These are phyloP conservation scores for Paraglomus brasilianum DNA, from an alignment of 192 early-diverging fungal genomes.

Conservation along the genomic window DNA sequence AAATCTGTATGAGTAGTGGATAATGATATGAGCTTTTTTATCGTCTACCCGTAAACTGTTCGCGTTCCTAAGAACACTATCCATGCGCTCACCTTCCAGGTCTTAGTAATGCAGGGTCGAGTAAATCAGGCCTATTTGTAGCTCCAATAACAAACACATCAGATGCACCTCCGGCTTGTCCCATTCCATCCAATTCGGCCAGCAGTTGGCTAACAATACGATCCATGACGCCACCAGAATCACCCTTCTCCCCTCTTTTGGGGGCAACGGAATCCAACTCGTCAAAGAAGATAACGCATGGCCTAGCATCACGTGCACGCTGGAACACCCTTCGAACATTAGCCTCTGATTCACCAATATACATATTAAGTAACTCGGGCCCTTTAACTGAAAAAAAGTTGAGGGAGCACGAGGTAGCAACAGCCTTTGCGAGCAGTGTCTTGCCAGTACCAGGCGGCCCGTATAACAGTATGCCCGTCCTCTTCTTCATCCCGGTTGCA, in stretches of 20 bases:
- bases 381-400: conserved; percentile 99
- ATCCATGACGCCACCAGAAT: conserved; percentile 99
- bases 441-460: conserved; percentile 99
- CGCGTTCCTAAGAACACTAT: conserved; percentile 26
- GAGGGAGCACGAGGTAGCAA: conserved; percentile 94
- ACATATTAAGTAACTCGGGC: conserved; percentile 97
- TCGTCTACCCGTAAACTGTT: not conserved
- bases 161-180: conserved; percentile 53
- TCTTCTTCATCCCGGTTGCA: conserved; percentile 88
- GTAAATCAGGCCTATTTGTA: conserved; percentile 95
- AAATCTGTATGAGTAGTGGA: too few relatives aligned
- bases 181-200: conserved; percentile 95
- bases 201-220: conserved; percentile 96
- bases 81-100: conserved; percentile 69
- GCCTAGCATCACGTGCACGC: conserved; percentile 92
- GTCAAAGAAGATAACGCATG: conserved; percentile 99
- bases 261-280: conserved; percentile 98
- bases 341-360: conserved; percentile 98
- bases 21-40: not conserved
- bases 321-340: conserved; percentile 97
- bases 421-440: conserved; percentile 97
- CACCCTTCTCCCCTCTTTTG: conserved; percentile 96
- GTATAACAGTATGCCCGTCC: conserved; percentile 91
- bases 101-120: conserved; percentile 91
- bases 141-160: conserved; percentile 99